These are phyloP conservation scores for Trametes cinnabarina DNA, from an alignment of 768 basidiomycete species.

Conservation along the genomic window DNA sequence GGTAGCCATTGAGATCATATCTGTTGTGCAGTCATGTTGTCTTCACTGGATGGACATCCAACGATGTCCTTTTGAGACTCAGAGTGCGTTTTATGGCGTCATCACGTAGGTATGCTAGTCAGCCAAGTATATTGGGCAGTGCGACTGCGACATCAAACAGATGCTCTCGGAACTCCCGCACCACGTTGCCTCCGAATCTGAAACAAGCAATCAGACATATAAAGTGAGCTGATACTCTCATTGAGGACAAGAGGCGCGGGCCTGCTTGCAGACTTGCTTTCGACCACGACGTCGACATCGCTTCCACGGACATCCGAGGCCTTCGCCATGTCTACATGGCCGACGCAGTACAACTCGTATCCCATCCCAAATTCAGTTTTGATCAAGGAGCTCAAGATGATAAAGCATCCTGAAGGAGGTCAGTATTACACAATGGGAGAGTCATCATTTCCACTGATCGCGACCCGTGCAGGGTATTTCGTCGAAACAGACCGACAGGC, in stretches of 20 bases:
- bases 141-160: too few species aligned
- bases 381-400: conserved; percentile 28
- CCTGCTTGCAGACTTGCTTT: neutral
- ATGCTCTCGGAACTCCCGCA: too few species aligned
- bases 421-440: neutral
- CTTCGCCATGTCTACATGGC: neutral
- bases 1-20: too few species aligned
- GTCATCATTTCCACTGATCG: neutral
- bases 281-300: neutral
- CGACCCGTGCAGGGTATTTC: conserved; percentile 32
- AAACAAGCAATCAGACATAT: too few species aligned
- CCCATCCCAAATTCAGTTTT: conserved; percentile 29
- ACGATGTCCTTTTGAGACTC: too few species aligned
- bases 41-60: too few species aligned
- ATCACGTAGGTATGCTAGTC: too few species aligned
- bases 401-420: conserved; percentile 33
- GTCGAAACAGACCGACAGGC: conserved; percentile 35
- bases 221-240: too few species aligned
- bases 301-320: neutral
- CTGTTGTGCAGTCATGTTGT: too few species aligned
- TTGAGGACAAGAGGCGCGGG: neutral
- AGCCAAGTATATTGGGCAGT: too few species aligned
- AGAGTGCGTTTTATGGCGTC: too few species aligned
- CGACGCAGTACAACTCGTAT: conserved; percentile 20
- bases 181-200: too few species aligned